phyloP scores from a whole-genome alignment of 192 early-diverging fungal genomes.

The Mortierella antarctica region DNA sequence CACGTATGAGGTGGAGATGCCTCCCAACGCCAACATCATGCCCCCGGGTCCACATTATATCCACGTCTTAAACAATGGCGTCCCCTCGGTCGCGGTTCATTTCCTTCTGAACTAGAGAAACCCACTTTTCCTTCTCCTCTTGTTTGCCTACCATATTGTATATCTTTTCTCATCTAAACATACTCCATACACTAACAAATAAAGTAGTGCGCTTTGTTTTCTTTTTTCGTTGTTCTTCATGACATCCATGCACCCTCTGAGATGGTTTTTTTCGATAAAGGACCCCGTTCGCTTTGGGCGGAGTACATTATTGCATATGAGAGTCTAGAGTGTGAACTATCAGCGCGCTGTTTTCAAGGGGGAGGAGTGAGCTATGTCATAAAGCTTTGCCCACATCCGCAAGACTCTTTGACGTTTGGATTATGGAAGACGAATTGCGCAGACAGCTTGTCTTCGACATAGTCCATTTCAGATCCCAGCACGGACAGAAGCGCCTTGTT shows the following conservation, averaged over 20 bases:
- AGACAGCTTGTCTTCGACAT: slow-evolving; percentile 86
- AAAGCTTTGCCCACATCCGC: slow-evolving; percentile 94
- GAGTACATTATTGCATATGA: too few relatives aligned
- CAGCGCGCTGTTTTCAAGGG: too few relatives aligned
- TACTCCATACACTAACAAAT: not conserved
- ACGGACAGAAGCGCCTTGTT: slow-evolving; percentile 93
- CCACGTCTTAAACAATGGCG: slow-evolving; percentile 61
- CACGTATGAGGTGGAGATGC: slow-evolving; percentile 45
- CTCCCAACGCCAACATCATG: slow-evolving; percentile 64
- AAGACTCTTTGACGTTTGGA: slow-evolving; percentile 95
- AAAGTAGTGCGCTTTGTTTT: too few relatives aligned
- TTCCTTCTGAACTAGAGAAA: slow-evolving; percentile 38
- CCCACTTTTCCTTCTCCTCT: not conserved
- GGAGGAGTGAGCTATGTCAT: slow-evolving; percentile 62
- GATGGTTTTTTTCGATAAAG: not conserved
- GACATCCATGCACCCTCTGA: too few relatives aligned
- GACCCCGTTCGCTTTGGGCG: too few relatives aligned
- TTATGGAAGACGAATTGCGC: slow-evolving; percentile 95
- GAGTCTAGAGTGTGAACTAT: too few relatives aligned
- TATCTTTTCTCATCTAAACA: not conserved
- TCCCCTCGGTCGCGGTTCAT: slow-evolving; percentile 48
- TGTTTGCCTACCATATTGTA: not conserved
- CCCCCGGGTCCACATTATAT: slow-evolving; percentile 66
- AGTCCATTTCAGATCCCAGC: slow-evolving; percentile 99
- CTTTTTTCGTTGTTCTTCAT: too few relatives aligned